These are phyloP conservation scores for Mycena crocata DNA, from an alignment of 768 basidiomycete species.

Conservation along the genomic window DNA sequence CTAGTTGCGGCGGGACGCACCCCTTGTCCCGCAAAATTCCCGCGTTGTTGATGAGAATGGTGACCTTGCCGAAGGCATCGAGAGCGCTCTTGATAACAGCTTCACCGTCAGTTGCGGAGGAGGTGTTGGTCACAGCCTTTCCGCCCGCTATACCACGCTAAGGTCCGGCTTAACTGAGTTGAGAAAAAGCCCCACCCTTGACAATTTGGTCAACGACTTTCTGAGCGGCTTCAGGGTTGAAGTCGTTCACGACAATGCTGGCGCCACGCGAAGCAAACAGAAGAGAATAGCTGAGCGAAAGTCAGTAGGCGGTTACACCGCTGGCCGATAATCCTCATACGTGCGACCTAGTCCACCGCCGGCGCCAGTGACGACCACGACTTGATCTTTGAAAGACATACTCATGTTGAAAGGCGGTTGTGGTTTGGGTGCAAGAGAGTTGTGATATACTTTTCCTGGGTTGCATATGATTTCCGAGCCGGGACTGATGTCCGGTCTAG, in stretches of 20 bases:
- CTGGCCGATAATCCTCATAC: constrained; percentile 61
- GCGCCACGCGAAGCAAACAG: constrained; percentile 95
- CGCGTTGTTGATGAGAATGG: constrained; percentile 96
- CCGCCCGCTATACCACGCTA: constrained; percentile 74
- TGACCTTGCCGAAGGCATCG: constrained; percentile 84
- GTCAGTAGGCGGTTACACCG: background rate
- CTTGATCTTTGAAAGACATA: constrained; percentile 84
- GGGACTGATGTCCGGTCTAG: too few species aligned
- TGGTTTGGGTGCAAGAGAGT: background rate
- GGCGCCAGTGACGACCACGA: constrained; percentile 95
- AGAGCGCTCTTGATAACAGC: constrained; percentile 89
- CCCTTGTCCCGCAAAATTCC: constrained; percentile 88
- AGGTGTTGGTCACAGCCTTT: constrained; percentile 87
- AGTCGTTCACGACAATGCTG: constrained; percentile 95
- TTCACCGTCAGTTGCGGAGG: constrained; percentile 87
- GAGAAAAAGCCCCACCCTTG: constrained; percentile 62
- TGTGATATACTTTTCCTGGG: too few species aligned
- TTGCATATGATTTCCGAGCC: too few species aligned
- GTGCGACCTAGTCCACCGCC: constrained; percentile 94
- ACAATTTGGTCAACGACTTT: constrained; percentile 92
- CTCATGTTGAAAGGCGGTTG: constrained; percentile 52
- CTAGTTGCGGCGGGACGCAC: constrained; percentile 50
- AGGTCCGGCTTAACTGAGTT: background rate
- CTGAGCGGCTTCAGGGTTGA: constrained; percentile 88
- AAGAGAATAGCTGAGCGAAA: constrained; percentile 79